Base-by-base conservation (phyloP, 148 eudicot genomes). In the Fallopia convolvulus region DNA sequence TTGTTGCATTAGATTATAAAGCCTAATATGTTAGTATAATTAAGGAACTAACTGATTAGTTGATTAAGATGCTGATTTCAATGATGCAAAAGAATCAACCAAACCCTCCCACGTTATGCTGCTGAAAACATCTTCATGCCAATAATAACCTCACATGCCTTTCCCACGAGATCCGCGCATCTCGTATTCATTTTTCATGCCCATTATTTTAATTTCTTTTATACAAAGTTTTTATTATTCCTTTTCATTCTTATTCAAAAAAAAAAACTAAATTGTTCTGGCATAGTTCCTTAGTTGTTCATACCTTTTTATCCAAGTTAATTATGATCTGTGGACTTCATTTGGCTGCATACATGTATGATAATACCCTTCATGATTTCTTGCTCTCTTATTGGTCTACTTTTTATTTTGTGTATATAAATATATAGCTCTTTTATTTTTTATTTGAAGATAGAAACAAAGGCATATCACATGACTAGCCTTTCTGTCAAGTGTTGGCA, bases 81-180 rank as follows among this genome's bases (percentile, higher is more conserved):
- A 58, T 50, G 40, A 30, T 63, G 70, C 70, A 26, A 63, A 18
- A n/a, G 61, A 55, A 26, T 63, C 65, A 58, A 9, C 70, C 70
- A 63, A 63, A 63, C 70, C 17, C 70, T 26, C 17, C 70, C 70
- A 63, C 40, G 70, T 63, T 63, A 40, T 63, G 36, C 70, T 63
- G 18, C 36, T 32, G 36, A 61, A 21, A 61, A 61, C 68, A 23
- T 61, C 68, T 61, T 36, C 68, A 10, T 61, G 33, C 36, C 33
- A 30, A 14, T 68, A 36, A 33, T 33, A 68, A 5, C 46, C 21
- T 55, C 91, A 90, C 90, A 83, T 89, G 90, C 77, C 76, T 74
- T 15, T 77, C 77, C 82, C 82, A 77, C 73, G 79, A 83, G 88
- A 89, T 86, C 82, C 75, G 78, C 82, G 76, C 81, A 80, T 78